Evolutionary conservation across 2,329 filamentous ascomycete species (phyloP), one percentile per base, ranked within the genome.

Genomic region (Stachybotrys chlorohalonatus): DNA sequence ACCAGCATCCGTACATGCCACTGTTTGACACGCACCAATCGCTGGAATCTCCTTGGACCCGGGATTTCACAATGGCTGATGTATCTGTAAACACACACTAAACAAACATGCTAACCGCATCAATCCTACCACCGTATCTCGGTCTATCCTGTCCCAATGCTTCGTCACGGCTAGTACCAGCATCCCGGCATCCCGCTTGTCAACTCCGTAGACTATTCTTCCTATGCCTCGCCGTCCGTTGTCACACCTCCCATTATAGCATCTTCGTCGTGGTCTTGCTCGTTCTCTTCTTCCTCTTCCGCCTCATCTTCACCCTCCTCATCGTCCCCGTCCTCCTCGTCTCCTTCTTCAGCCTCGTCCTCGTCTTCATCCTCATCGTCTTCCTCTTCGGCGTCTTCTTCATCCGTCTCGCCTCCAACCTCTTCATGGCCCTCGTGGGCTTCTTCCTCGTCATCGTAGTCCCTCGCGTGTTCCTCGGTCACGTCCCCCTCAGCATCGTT

Each of bases 321-420:
- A 16, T 53, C 16, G 47, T 50, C 56, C 52, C 54, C 56, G 52
- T 49, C 53, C 53, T 50, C 54, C 8, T 36, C 56, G 7, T 55
- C 57, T 17, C 31, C 54, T 52, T 57, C 53, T 32, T 53, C 55
- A 11, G 47, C 54, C 15, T 56, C 60, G 2, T 42, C 57, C 8
- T 55, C 57, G 11, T 56, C 60, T 24, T 24, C 24, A 11, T 47
- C 58, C 7, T 55, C 58, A 7, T 54, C 58, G 3, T 54, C 54
- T 15, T 49, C 54, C 24, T 55, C 56, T 0, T 55, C 56, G 11
- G 51, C 56, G 1, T 58, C 58, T 6, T 62, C 57, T 49, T 58
- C 58, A 1, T 56, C 59, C 17, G 58, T 61, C 1, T 57, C 55
- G 24, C 4, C 24, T 4, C 24, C 24, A 3, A 55, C 60, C 4